Conservation (phyloP, 169 alveolate genomes). For the Plasmodium relictum region DNA sequence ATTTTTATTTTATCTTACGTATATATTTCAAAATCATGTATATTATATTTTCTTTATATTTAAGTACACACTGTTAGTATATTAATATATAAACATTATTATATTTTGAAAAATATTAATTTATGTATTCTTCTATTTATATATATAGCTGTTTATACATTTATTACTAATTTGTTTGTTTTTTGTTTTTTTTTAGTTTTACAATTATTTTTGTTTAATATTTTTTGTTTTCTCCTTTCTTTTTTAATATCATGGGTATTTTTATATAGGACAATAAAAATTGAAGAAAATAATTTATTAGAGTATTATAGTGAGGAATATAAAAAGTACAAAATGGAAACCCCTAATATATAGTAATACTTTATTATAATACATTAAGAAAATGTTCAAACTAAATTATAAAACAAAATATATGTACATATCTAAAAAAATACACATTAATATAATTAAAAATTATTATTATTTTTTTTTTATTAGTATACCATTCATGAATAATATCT, state of each 20-base stretch:
- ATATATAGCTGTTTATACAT: not conserved
- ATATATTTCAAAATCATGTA: too few species aligned
- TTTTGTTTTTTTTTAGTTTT: slow-evolving; percentile 32
- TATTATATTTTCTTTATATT: too few species aligned
- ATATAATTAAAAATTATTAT: not conserved
- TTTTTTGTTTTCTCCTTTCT: slow-evolving; percentile 17
- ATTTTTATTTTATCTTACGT: too few species aligned
- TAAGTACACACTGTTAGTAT: too few species aligned
- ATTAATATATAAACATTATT: too few species aligned
- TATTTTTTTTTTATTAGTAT: slow-evolving; percentile 36
- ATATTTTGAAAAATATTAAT: not conserved
- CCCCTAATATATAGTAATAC: slow-evolving; percentile 56
- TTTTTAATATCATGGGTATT: slow-evolving; percentile 46
- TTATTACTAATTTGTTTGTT: not conserved
- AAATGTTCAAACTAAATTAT: not conserved
- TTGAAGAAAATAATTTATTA: slow-evolving; percentile 31
- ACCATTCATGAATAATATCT: slow-evolving; percentile 48
- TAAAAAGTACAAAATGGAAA: slow-evolving; percentile 27
- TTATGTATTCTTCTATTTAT: not conserved
- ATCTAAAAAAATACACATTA: not conserved
- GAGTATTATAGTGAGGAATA: slow-evolving; percentile 61
- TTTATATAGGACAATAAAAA: slow-evolving; percentile 40
- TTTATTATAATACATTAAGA: not conserved
- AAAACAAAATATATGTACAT: not conserved
- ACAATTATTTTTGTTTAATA: slow-evolving; percentile 27